Evolutionary conservation across 2,329 filamentous ascomycete genomes (phyloP).

Genomic region (Ophiobolus disseminans): DNA sequence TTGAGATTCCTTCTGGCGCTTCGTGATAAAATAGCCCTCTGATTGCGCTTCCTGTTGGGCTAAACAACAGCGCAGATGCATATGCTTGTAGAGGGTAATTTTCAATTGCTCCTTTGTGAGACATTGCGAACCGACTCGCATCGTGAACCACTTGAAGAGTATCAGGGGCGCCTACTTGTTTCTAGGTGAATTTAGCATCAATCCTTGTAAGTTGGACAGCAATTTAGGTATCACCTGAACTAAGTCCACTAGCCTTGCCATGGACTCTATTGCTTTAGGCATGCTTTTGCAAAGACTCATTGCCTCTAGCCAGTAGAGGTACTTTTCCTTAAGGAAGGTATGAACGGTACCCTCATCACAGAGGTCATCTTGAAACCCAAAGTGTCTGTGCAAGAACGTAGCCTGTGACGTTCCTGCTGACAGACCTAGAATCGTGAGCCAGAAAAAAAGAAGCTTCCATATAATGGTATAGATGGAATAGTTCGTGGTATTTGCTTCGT

Average conservation of each 20-base stretch:
- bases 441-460: no score
- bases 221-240: conserved; percentile 1
- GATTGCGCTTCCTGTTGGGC: conserved; percentile 17
- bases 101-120: no score
- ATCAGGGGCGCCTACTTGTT: neutral
- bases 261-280: neutral
- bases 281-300: conserved; percentile 5
- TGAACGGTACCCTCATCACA: neutral
- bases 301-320: no score
- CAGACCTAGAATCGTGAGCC: no score
- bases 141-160: conserved; percentile 11
- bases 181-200: neutral
- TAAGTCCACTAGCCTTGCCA: neutral
- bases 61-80: conserved; percentile 26
- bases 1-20: conserved; percentile 16
- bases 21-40: conserved; percentile 14
- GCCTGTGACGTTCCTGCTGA: no score
- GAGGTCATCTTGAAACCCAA: neutral
- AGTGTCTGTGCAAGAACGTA: no score
- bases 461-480: no score
- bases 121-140: conserved; percentile 25
- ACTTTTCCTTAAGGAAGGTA: neutral
- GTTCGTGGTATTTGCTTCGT: no score
- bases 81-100: conserved; percentile 28
- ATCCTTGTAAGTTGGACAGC: no score